Evolutionary conservation across 805 yeast genomes (phyloP), one percentile per base, ranked within the genome.

Genomic region (Cyberlindnera nakhonratchasimensis): DNA sequence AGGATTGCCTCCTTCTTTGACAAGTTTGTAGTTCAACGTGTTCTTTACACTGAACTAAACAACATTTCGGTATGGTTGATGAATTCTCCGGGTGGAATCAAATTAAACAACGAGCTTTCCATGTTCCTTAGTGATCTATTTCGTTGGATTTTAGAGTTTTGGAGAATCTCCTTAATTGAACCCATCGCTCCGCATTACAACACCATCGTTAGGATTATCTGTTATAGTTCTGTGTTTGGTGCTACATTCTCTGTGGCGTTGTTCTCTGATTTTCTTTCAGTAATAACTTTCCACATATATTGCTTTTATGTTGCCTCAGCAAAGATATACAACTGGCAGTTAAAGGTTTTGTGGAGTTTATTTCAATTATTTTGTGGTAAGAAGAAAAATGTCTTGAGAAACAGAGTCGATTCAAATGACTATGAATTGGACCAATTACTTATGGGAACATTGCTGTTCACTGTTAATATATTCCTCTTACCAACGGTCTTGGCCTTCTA

Each of bases 401-500:
- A 86, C 42, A 80, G 99, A 68, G 79, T 89, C 24, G 99, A 93
- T 61, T 79, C 81, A 20, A 80, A 89, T 48, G 78, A 83, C 58
- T 91, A 86, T 60, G 91, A 86, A 46, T 67, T 91, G 19, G 96
- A 90, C 59, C 96, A 90, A 56, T 69, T 91, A 42, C 66, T 95
- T 37, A 65, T 91, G 58, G 99, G 99, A 0, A 93, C 96, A 3
- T 71, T 93, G 43, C 63, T 91, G 14, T 93, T 93, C 63, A 87
- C 91, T 37, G 78, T 90, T 13, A 66, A 86, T 39, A 64, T 84
- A 0, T 86, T 89, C 52, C 66, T 95, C 25, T 62, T 89, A 37
- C 99, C 99, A 1, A 93, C 99, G 0, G 83, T 88, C 2, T 59
- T 82, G 51, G 93, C 93, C 12, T 93, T 90, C 58, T 93, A 93